Evolutionary conservation across 768 basidiomycete genomes (phyloP).

Genomic region (Lactifluus volemus): DNA sequence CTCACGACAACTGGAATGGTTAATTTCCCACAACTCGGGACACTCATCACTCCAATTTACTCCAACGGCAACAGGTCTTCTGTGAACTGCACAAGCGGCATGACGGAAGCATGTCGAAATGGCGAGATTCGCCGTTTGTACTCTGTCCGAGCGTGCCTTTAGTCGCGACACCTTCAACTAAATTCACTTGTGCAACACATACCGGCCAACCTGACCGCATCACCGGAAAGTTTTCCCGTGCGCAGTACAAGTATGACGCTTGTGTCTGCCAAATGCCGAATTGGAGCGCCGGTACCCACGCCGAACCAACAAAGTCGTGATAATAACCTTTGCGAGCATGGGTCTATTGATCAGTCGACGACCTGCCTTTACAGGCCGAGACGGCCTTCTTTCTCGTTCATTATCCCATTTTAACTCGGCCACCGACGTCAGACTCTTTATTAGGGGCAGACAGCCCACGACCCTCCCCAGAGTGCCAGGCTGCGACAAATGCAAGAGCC

Average conservation of each 20-base stretch:
- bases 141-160: background rate
- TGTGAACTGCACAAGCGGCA: constrained; percentile 6
- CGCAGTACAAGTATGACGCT: background rate
- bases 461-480: constrained; percentile 8
- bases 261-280: background rate
- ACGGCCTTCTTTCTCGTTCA: background rate
- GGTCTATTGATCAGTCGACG: constrained; percentile 8
- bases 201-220: background rate
- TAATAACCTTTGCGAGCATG: constrained; percentile 1
- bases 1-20: constrained; percentile 6
- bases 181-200: constrained; percentile 2
- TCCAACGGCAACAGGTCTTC: constrained; percentile 10
- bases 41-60: background rate
- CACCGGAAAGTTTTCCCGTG: background rate
- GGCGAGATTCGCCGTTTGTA: constrained; percentile 9
- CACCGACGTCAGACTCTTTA: constrained; percentile 15
- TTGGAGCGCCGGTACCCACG: constrained; percentile 4
- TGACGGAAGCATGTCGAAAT: constrained; percentile 14
- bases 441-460: constrained; percentile 12
- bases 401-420: background rate
- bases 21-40: constrained; percentile 7
- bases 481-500: constrained; percentile 2
- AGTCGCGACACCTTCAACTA: background rate
- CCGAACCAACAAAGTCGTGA: constrained; percentile 3
- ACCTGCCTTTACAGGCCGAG: constrained; percentile 9